Conservation (phyloP, 2,329 filamentous ascomycete genomes). For the Teratosphaeria zuluensis region DNA sequence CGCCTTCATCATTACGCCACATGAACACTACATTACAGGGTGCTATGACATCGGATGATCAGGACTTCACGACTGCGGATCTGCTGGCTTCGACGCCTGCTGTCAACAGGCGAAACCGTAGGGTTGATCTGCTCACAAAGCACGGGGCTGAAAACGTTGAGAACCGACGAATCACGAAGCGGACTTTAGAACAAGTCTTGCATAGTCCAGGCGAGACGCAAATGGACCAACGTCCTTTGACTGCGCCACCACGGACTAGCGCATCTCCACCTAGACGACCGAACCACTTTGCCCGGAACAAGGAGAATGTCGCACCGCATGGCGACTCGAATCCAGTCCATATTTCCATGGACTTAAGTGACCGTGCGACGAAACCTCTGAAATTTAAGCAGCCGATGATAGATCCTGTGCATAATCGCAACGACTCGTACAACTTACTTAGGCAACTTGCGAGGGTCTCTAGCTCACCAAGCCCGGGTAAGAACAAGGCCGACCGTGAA, state of each 20-base stretch:
- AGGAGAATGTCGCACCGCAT: conserved; percentile 19
- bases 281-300: conserved; percentile 18
- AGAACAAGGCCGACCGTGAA: conserved; percentile 6
- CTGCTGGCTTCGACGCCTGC: conserved; percentile 40
- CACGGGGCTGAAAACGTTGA: conserved; percentile 32
- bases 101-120: conserved; percentile 23
- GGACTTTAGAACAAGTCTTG: conserved; percentile 3
- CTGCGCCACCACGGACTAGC: conserved; percentile 1
- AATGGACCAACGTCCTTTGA: not conserved
- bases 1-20: conserved; percentile 15
- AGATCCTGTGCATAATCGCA: conserved; percentile 21
- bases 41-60: conserved; percentile 24
- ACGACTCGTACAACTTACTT: conserved; percentile 38
- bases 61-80: conserved; percentile 37
- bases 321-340: conserved; percentile 14
- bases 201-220: not conserved
- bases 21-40: conserved; percentile 17
- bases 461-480: conserved; percentile 38
- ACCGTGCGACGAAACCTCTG: conserved; percentile 6
- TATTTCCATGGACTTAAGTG: conserved; percentile 3
- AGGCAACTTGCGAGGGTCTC: conserved; percentile 36
- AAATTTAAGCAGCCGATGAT: conserved; percentile 18
- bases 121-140: conserved; percentile 34
- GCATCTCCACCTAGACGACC: conserved; percentile 5
- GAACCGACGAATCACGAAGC: conserved; percentile 13